phyloP scores from a whole-genome alignment of 805 yeast species.

The Kluyveromyces starmeri region DNA sequence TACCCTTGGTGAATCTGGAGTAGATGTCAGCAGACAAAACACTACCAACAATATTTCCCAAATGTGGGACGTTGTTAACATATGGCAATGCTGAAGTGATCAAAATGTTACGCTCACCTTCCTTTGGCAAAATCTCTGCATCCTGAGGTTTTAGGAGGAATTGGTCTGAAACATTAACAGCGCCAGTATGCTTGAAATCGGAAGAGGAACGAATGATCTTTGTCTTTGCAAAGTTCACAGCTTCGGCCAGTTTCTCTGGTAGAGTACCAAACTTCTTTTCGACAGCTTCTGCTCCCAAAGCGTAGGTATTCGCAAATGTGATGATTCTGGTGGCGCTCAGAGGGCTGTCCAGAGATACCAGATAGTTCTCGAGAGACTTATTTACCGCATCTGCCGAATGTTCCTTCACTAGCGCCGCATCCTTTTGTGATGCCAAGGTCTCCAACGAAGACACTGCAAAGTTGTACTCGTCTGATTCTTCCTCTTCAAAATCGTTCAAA shows the following conservation, averaged over 20 bases:
- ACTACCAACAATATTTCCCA: constrained; percentile 94
- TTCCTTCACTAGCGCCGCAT: constrained; percentile 36
- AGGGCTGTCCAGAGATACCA: constrained; percentile 17
- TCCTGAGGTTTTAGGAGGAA: constrained; percentile 19
- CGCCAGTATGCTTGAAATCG: constrained; percentile 35
- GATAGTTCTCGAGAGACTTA: constrained; percentile 29
- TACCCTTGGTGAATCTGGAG: constrained; percentile 79
- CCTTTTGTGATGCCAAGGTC: constrained; percentile 11
- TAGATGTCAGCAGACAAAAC: constrained; percentile 91
- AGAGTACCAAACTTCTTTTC: constrained; percentile 20
- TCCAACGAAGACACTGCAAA: constrained; percentile 19
- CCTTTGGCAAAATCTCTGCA: constrained; percentile 51
- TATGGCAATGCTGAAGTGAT: constrained; percentile 96
- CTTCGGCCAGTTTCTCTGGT: constrained; percentile 34
- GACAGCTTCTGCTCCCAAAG: constrained; percentile 26
- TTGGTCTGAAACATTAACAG: constrained; percentile 21
- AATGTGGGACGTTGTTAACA: constrained; percentile 96
- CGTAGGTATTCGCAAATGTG: constrained; percentile 49
- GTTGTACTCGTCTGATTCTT: constrained; percentile 27
- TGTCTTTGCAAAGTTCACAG: constrained; percentile 38
- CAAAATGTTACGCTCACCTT: constrained; percentile 67
- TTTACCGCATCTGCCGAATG: constrained; percentile 34
- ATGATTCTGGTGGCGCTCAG: constrained; percentile 47
- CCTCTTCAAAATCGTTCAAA: constrained; percentile 37
- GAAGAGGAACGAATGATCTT: constrained; percentile 24